These are phyloP conservation scores for Hyphopichia fennica DNA, from an alignment of 1,139 yeast species.

Conservation along the genomic window DNA sequence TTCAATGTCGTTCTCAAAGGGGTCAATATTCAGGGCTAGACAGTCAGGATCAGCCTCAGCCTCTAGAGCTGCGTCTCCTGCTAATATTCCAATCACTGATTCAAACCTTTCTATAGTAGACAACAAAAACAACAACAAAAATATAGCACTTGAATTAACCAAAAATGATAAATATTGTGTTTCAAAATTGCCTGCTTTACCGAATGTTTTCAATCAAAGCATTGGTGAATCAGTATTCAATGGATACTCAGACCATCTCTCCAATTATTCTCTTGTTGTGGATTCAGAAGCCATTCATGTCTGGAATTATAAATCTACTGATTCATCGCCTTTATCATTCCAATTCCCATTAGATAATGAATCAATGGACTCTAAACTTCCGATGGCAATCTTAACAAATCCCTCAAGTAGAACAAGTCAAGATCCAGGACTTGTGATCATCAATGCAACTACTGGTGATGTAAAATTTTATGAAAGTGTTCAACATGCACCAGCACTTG, in stretches of 20 bases:
- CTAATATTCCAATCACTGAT: not conserved
- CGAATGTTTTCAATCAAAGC: constrained; percentile 37
- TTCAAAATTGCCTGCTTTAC: constrained; percentile 58
- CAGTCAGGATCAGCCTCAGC: constrained; percentile 5
- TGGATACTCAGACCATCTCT: constrained; percentile 55
- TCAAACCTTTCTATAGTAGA: not conserved
- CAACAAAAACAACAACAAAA: not conserved
- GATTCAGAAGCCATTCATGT: constrained; percentile 55
- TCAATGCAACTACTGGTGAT: constrained; percentile 56
- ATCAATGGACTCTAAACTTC: constrained; percentile 16
- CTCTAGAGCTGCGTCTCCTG: not conserved
- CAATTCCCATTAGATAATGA: constrained; percentile 39
- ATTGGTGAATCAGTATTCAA: constrained; percentile 19
- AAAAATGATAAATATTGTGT: constrained; percentile 62
- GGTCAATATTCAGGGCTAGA: constrained; percentile 14
- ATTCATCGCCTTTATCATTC: constrained; percentile 56
- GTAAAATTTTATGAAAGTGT: constrained; percentile 67
- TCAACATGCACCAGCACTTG: constrained; percentile 67
- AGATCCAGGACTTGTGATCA: constrained; percentile 71
- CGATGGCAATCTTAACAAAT: constrained; percentile 65
- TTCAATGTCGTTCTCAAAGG: constrained; percentile 9
- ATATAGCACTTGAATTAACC: constrained; percentile 48
- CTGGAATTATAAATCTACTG: constrained; percentile 69
- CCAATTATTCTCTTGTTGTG: constrained; percentile 57
- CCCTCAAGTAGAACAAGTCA: constrained; percentile 57